Evolutionary conservation across 2,329 filamentous ascomycete species (phyloP).

Genomic region (Alternaria triticimaculans): DNA sequence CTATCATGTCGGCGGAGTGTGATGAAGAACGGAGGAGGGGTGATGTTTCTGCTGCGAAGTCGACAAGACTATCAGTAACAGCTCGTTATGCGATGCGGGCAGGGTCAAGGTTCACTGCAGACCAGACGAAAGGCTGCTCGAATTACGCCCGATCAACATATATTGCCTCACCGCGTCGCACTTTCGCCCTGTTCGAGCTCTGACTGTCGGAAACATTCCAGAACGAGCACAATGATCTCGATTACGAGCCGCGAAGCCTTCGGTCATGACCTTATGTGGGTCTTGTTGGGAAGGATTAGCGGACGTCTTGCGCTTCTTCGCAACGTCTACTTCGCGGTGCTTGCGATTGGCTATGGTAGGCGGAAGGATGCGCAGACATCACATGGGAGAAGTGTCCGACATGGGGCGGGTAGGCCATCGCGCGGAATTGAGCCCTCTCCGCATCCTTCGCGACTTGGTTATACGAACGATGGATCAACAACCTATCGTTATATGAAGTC

Average conservation of each 20-base stretch:
- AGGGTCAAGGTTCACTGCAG: background rate
- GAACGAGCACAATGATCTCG: background rate
- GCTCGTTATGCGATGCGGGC: background rate
- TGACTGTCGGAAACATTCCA: background rate
- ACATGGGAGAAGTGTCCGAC: background rate
- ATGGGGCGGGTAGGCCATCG: background rate
- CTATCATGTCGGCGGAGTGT: background rate
- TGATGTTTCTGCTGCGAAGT: background rate
- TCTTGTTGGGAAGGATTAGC: background rate
- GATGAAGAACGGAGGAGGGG: background rate
- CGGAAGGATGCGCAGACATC: background rate
- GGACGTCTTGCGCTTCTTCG: background rate
- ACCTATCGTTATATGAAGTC: background rate
- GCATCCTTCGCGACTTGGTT: background rate
- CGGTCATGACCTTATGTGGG: background rate
- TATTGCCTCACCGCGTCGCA: background rate
- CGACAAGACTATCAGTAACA: background rate
- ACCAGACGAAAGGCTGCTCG: background rate
- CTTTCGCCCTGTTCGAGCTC: background rate
- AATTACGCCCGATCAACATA: background rate
- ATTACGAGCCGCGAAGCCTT: background rate
- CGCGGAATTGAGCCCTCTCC: background rate
- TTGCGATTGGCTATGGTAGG: background rate
- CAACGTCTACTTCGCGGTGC: background rate
- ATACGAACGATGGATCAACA: background rate